Evolutionary conservation across 345 rosid species (phyloP).

Genomic region (Arabidopsis thaliana): DNA sequence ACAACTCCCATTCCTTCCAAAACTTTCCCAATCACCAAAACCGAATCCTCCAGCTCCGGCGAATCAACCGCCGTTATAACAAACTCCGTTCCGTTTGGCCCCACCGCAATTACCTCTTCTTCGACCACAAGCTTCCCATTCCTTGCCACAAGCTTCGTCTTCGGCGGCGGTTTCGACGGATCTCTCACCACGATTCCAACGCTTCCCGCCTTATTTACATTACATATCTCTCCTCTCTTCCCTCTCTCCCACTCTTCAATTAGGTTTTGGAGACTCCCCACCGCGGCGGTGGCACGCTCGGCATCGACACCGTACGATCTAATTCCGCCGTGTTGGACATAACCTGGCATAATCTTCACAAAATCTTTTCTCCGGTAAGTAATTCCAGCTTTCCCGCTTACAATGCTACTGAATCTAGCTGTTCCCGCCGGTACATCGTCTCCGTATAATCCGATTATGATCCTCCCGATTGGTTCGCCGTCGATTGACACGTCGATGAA

Average conservation of each 20-base stretch:
- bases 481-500: slow-evolving; percentile 78
- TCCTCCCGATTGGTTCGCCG: slow-evolving; percentile 73
- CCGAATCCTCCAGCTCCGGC: slow-evolving; percentile 78
- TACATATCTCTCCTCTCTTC: slow-evolving; percentile 52
- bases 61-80: slow-evolving; percentile 72
- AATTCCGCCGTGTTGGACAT: slow-evolving; percentile 86
- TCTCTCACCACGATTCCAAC: slow-evolving; percentile 81
- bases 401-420: slow-evolving; percentile 66
- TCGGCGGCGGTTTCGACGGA: slow-evolving; percentile 80
- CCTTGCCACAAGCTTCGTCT: slow-evolving; percentile 75
- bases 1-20: slow-evolving; percentile 79
- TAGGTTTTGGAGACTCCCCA: slow-evolving; percentile 54
- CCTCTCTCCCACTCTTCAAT: slow-evolving; percentile 70
- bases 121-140: slow-evolving; percentile 75
- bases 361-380: slow-evolving; percentile 94
- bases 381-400: slow-evolving; percentile 79
- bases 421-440: slow-evolving; percentile 69
- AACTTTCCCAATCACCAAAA: slow-evolving; percentile 76
- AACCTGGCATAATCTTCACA: slow-evolving; percentile 76
- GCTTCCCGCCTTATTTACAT: slow-evolving; percentile 62
- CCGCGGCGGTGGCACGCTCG: slow-evolving; percentile 68
- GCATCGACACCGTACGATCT: slow-evolving; percentile 87
- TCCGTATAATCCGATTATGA: slow-evolving; percentile 71
- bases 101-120: slow-evolving; percentile 63
- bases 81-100: slow-evolving; percentile 84